Evolutionary conservation across 257 asterid genomes (phyloP).

Genomic region (Solanum sejunctum): DNA sequence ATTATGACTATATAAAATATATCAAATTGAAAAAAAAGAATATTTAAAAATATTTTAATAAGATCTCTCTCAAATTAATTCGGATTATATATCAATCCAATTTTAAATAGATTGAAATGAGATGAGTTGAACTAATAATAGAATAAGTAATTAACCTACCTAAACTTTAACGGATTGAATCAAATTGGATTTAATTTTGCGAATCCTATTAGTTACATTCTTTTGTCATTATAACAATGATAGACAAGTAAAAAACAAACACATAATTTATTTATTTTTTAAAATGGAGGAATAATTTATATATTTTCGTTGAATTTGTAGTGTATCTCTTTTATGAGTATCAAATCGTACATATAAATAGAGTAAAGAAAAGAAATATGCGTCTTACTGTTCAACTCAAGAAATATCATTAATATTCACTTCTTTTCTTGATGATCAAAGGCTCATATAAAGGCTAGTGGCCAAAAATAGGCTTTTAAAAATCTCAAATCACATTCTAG

Average conservation of each 20-base stretch:
- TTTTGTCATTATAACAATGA: background rate
- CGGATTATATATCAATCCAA: too few species aligned
- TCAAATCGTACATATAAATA: background rate
- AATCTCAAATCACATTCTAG: background rate
- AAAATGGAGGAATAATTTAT: background rate
- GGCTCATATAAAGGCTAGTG: background rate
- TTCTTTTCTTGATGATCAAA: background rate
- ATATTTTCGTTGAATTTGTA: background rate
- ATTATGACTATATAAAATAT: too few species aligned
- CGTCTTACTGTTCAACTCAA: background rate
- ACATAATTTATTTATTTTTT: background rate
- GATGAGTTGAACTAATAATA: too few species aligned
- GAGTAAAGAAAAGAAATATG: background rate
- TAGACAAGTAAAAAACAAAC: background rate
- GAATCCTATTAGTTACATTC: background rate
- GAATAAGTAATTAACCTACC: too few species aligned
- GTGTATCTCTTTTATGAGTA: background rate
- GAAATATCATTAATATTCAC: background rate
- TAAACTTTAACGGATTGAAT: rapidly evolving
- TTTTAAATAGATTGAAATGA: too few species aligned
- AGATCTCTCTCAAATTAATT: too few species aligned
- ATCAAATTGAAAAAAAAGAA: too few species aligned
- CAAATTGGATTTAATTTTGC: too few species aligned
- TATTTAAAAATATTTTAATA: too few species aligned
- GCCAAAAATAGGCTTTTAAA: background rate